Evolutionary conservation across 805 yeast genomes (phyloP), one percentile per base, ranked within the genome.

Genomic region (Suhomyces emberorum): DNA sequence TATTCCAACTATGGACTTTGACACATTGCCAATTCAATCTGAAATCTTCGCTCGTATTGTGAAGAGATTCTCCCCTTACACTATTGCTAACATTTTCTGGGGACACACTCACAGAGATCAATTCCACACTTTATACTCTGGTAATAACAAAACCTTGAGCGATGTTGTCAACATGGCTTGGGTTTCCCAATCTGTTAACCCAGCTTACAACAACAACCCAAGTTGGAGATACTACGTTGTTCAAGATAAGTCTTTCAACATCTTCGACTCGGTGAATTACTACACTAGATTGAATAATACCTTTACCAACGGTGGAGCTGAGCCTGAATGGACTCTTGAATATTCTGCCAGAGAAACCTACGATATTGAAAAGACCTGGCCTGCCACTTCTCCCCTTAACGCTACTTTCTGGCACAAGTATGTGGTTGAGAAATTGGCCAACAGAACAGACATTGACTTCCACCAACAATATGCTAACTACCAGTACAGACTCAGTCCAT

Each of bases 21-120:
- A 79, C 46, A 72, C 81, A 12, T 58, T 82, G 31, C 88, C 88
- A 9, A 63, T 78, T 26, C 81, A 76, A 35, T 72, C 84, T 17
- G 66, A 72, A 37, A 61, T 77, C 21, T 75, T 79, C 43, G 62
- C 70, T 21, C 74, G 74, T 43, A 75, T 81, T 26, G 68, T 82
- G 16, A 79, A 77, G 49, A 70, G 88, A 55, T 82, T 81, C 55
- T 74, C 83, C 21, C 86, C 85, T 14, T 70, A 71, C 49, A 78
- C 83, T 8, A 77, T 82, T 54, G 83, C 87, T 7, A 82, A 74
- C 30, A 64, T 79, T 20, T 82, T 82, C 65, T 80, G 72, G 52
- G 89, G 88, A 17, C 86, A 81, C 51, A 79, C 85, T 4, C 88
- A 82, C 49, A 62, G 65, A 45, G 89, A 82, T 57, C 83, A 81